Evolutionary conservation across 352 stramenopile species (phyloP).

Genomic region (Phytophthora lateralis): DNA sequence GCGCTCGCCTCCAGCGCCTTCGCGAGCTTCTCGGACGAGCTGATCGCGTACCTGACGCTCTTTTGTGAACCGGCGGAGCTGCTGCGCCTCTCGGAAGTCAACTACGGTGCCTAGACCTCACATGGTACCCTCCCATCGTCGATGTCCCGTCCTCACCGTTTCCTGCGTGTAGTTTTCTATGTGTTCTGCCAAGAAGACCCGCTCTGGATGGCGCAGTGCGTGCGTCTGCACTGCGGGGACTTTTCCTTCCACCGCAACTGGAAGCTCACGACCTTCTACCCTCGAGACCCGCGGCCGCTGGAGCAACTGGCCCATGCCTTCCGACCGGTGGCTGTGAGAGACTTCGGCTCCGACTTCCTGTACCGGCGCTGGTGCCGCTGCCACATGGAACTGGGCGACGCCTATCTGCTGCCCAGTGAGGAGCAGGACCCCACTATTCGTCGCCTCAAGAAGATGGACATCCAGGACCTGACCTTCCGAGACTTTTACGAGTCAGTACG

Average conservation of each 20-base stretch:
- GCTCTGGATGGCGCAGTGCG: conserved; percentile 84
- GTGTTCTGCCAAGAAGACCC: conserved; percentile 81
- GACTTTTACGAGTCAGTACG: conserved; percentile 73
- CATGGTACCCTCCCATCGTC: neutral
- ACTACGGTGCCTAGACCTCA: conserved; percentile 54
- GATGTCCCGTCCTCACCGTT: neutral
- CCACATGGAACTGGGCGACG: conserved; percentile 71
- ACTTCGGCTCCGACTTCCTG: conserved; percentile 82
- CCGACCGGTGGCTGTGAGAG: conserved; percentile 21
- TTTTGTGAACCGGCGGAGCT: conserved; percentile 72
- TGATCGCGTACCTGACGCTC: conserved; percentile 79
- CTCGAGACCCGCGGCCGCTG: conserved; percentile 45
- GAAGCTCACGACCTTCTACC: conserved; percentile 85
- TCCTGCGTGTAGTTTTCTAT: conserved; percentile 63
- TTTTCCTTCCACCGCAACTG: conserved; percentile 73
- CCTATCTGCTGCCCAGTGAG: conserved; percentile 51
- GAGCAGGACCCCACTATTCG: conserved; percentile 52
- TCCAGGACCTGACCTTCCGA: conserved; percentile 61
- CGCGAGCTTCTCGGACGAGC: conserved; percentile 70
- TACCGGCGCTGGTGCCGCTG: conserved; percentile 86
- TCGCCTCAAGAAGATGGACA: conserved; percentile 60
- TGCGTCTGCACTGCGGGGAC: conserved; percentile 68
- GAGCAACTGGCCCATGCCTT: conserved; percentile 31
- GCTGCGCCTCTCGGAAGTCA: conserved; percentile 64
- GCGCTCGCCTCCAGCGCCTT: conserved; percentile 66